Conservation (phyloP, 805 yeast genomes). For the Vanderwaltozyma verrucispora region DNA sequence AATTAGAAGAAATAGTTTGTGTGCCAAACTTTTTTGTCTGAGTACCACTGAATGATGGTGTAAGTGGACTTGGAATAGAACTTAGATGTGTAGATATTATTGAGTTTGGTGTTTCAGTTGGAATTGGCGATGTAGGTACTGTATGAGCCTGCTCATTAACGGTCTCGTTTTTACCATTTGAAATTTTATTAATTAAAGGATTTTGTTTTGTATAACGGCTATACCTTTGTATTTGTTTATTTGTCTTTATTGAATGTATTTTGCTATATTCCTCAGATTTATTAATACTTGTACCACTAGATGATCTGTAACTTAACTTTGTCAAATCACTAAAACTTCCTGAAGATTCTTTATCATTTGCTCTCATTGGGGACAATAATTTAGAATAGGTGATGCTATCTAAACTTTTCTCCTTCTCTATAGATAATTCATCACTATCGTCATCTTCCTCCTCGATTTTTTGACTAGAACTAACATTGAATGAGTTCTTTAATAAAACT, state of each 20-base stretch:
- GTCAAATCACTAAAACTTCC: too few relatives aligned
- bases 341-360: too few relatives aligned
- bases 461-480: background rate
- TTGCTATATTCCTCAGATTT: conserved; percentile 4
- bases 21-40: too few relatives aligned
- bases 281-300: background rate
- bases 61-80: too few relatives aligned
- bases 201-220: conserved; percentile 23
- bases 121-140: background rate
- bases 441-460: conserved; percentile 16
- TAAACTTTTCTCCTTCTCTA: background rate
- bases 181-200: background rate
- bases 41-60: too few relatives aligned
- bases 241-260: conserved; percentile 22
- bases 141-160: conserved; percentile 10
- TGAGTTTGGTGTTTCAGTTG: background rate
- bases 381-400: too few relatives aligned
- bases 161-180: conserved; percentile 10
- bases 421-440: conserved; percentile 1
- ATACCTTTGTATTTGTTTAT: conserved; percentile 25
- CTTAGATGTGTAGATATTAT: background rate
- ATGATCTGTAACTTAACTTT: background rate
- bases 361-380: too few relatives aligned
- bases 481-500: conserved; percentile 11
- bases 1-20: too few relatives aligned